Evolutionary conservation across 2,329 filamentous ascomycete species (phyloP), one percentile per base, ranked within the genome.

Genomic region (Aciculosporium take): DNA sequence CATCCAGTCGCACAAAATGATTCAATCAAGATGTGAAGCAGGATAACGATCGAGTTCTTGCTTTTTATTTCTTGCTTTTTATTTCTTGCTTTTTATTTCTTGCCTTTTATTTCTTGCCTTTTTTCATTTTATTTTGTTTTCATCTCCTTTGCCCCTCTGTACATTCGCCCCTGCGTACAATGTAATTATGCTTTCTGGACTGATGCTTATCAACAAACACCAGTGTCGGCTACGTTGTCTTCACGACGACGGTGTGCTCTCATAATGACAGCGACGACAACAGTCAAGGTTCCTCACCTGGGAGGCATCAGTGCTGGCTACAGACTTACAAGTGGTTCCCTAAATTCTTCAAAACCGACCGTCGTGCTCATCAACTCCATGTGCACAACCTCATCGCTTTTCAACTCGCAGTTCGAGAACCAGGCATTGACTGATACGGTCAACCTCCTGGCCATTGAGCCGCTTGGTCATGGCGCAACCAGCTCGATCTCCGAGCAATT

Each of bases 381-480:
- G 58, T 68, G 64, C 53, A 69, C 67, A 24, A 69, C 66, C 2
- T 59, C 58, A 1, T 61, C 66, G 2, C 60, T 71, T 12, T 73
- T 67, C 51, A 51, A 61, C 13, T 48, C 50, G 5, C 66, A 73
- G 51, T 66, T 71, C 44, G 49, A 50, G 23, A 63, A 59, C 53
- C 52, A 55, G 37, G 43, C 47, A 1, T 59, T 73, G 18, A 63
- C 61, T 0, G 51, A 54, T 23, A 57, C 56, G 5, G 58, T 64
- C 49, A 73, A 73, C 49, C 58, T 74, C 5, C 53, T 73, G 5
- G 69, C 69, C 33, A 61, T 74, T 42, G 70, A 73, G 54, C 68
- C 67, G 1, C 62, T 74, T 0, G 70, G 69, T 42, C 69, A 74
- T 48, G 69, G 69, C 46, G 55, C 62, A 13, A 72, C 69, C 1